Conservation (phyloP, 345 rosid species). For the Draba incana region DNA sequence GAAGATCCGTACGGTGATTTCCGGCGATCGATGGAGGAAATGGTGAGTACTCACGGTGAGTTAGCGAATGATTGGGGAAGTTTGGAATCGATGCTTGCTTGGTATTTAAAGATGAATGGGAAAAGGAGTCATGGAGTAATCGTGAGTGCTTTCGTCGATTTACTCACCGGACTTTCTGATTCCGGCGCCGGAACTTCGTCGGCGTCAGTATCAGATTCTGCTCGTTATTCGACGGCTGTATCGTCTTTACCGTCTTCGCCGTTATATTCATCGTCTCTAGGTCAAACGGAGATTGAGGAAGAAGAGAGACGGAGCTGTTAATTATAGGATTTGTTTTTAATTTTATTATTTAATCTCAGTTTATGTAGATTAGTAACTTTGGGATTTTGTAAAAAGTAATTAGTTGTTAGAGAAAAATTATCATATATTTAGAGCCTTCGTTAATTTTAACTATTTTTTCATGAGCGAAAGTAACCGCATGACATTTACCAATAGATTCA, state of each 20-base stretch:
- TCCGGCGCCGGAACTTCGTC: conserved; percentile 25
- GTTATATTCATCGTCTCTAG: conserved; percentile 21
- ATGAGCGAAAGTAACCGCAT: conserved; percentile 5
- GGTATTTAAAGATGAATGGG: conserved; percentile 84
- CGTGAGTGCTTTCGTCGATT: conserved; percentile 81
- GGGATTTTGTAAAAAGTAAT: conserved; percentile 38
- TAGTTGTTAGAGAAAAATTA: conserved; percentile 22
- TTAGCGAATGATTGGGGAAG: conserved; percentile 67
- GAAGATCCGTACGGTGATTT: conserved; percentile 83
- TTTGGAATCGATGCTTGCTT: conserved; percentile 72
- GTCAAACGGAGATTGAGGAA: conserved; percentile 45
- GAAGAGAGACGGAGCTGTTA: conserved; percentile 41
- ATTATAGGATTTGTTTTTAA: neutral
- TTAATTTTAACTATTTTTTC: conserved; percentile 5
- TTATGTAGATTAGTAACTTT: conserved; percentile 34
- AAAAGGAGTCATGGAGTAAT: conserved; percentile 74
- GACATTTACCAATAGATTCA: conserved; percentile 5
- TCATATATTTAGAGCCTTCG: conserved; percentile 9
- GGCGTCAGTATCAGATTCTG: conserved; percentile 31
- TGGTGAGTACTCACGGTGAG: conserved; percentile 70
- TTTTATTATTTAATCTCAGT: conserved; percentile 8
- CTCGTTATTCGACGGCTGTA: conserved; percentile 41
- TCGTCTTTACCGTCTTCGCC: conserved; percentile 46
- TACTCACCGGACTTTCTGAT: conserved; percentile 50
- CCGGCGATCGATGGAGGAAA: conserved; percentile 89